phyloP scores from a whole-genome alignment of 768 basidiomycete genomes.

The Lactarius deliciosus region DNA sequence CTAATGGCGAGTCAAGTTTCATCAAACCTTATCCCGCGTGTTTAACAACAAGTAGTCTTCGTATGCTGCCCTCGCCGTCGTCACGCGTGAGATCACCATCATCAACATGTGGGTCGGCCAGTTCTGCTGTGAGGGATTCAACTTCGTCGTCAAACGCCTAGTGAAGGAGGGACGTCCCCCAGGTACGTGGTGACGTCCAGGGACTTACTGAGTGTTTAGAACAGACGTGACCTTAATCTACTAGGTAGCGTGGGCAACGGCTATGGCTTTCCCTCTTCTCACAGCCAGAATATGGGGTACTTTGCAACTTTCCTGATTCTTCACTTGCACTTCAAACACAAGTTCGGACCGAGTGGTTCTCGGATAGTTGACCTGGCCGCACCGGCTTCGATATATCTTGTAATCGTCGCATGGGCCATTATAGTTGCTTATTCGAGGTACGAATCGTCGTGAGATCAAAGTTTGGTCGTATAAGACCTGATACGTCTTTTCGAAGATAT shows the following conservation, averaged over 20 bases:
- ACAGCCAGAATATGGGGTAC: conserved; percentile 90
- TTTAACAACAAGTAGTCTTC: conserved; percentile 52
- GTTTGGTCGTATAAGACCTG: background rate
- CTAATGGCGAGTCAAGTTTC: conserved; percentile 32
- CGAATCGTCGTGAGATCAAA: conserved; percentile 24
- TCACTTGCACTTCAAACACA: conserved; percentile 70
- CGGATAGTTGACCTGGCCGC: conserved; percentile 52
- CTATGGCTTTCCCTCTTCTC: conserved; percentile 86
- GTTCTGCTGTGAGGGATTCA: conserved; percentile 65
- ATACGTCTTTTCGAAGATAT: conserved; percentile 44
- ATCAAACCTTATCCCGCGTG: background rate
- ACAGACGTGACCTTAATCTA: background rate
- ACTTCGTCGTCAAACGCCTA: conserved; percentile 63
- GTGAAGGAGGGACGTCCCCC: conserved; percentile 69
- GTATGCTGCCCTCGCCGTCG: conserved; percentile 71
- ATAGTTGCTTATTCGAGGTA: conserved; percentile 81
- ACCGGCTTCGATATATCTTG: conserved; percentile 48
- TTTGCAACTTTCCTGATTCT: conserved; percentile 74
- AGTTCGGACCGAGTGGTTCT: conserved; percentile 55
- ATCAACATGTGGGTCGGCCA: conserved; percentile 86
- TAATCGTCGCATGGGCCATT: conserved; percentile 54
- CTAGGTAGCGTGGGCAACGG: conserved; percentile 62
- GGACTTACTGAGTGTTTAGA: conserved; percentile 7
- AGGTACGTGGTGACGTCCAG: conserved; percentile 42
- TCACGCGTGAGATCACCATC: conserved; percentile 77